These are phyloP conservation scores for Alternaria viburni DNA, from an alignment of 2,329 filamentous ascomycete species.

Conservation along the genomic window DNA sequence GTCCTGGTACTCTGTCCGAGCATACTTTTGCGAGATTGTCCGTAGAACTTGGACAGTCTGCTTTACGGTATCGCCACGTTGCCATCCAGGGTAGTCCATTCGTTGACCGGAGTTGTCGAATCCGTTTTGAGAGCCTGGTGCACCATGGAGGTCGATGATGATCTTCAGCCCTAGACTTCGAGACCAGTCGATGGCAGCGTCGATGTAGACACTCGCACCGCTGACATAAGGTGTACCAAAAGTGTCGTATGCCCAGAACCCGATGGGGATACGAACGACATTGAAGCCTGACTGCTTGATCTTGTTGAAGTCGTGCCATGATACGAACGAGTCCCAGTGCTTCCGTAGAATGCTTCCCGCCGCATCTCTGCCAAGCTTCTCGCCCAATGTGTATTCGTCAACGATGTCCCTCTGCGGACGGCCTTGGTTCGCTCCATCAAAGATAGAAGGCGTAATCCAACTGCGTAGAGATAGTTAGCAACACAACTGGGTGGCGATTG, in stretches of 20 bases:
- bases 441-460: constrained; percentile 66
- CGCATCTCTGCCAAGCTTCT: constrained; percentile 56
- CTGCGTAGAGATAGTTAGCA: constrained; percentile 20
- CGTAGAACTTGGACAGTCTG: constrained; percentile 64
- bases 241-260: constrained; percentile 65
- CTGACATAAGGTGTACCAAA: constrained; percentile 57
- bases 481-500: neutral
- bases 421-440: constrained; percentile 43
- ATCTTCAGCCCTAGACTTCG: constrained; percentile 60
- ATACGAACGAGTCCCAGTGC: constrained; percentile 61
- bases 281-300: constrained; percentile 65
- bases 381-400: constrained; percentile 59
- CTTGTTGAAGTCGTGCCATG: constrained; percentile 61
- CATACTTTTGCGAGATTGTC: constrained; percentile 65
- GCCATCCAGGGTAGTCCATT: constrained; percentile 53
- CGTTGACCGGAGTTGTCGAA: constrained; percentile 67
- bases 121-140: constrained; percentile 64
- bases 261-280: constrained; percentile 64
- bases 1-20: constrained; percentile 59
- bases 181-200: constrained; percentile 64
- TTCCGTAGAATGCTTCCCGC: constrained; percentile 54
- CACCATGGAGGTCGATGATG: constrained; percentile 66
- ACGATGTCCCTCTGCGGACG: constrained; percentile 46
- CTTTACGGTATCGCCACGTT: constrained; percentile 55
- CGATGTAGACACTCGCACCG: constrained; percentile 61